These are phyloP conservation scores for Melanopsichium pennsylvanicum DNA, from an alignment of 1,284 basidiomycete genomes.

Conservation along the genomic window DNA sequence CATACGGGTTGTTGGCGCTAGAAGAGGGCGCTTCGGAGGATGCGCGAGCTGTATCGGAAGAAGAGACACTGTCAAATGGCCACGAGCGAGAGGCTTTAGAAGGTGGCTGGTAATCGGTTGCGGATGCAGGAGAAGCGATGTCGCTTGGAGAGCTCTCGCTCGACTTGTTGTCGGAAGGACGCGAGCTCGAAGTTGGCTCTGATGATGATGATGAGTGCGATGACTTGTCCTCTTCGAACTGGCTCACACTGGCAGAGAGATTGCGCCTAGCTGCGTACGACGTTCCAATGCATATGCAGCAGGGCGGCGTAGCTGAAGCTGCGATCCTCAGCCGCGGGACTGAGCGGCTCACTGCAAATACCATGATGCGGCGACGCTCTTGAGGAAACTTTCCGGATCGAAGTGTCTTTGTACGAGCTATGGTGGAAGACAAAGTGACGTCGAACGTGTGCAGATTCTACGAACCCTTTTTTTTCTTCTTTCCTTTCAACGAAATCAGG, in stretches of 20 bases:
- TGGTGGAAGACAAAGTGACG: neutral
- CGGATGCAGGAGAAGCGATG: neutral
- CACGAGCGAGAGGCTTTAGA: slow-evolving; percentile 9
- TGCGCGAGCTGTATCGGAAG: neutral
- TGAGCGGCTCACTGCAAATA: slow-evolving; percentile 13
- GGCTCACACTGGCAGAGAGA: slow-evolving; percentile 16
- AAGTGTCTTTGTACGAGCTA: too few relatives aligned
- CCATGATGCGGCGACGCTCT: slow-evolving; percentile 1
- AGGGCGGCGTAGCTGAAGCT: neutral
- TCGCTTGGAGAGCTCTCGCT: too few relatives aligned
- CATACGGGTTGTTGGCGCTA: slow-evolving; percentile 21
- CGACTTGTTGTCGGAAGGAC: too few relatives aligned
- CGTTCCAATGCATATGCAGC: neutral
- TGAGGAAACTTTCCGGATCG: too few relatives aligned
- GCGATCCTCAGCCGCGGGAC: neutral
- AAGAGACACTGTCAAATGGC: slow-evolving; percentile 11
- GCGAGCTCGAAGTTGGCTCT: slow-evolving; percentile 3
- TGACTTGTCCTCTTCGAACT: slow-evolving; percentile 19
- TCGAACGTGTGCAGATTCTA: too few relatives aligned
- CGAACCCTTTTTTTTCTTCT: slow-evolving; percentile 1
- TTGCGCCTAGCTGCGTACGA: slow-evolving; percentile 1
- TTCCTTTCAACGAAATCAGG: too few relatives aligned
- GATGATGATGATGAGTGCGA: neutral
- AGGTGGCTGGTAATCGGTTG: slow-evolving; percentile 14
- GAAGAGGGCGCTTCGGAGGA: slow-evolving; percentile 3